Conservation (phyloP, 192 early-diverging fungal species). For the Phycomyces blakesleeanus region DNA sequence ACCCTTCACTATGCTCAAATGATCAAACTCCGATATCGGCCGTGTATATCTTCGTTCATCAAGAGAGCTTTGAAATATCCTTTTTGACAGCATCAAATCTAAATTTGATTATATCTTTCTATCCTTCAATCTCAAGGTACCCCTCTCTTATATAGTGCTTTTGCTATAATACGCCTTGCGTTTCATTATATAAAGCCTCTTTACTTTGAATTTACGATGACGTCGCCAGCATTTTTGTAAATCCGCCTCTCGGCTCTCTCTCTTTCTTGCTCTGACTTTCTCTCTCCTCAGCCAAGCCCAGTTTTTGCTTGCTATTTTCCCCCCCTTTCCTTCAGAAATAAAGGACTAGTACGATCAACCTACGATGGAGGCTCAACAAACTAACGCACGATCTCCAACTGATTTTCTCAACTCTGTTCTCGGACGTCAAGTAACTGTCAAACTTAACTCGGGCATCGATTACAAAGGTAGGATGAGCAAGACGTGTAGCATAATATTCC, state of each 20-base stretch:
- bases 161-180: no score
- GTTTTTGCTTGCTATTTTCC: background rate
- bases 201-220: background rate
- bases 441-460: slow-evolving; percentile 93
- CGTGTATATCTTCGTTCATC: no score
- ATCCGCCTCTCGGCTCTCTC: background rate
- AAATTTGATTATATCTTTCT: no score
- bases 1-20: no score
- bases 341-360: background rate
- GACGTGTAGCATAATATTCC: background rate
- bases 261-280: no score
- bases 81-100: no score
- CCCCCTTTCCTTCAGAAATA: background rate
- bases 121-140: no score
- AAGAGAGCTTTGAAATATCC: no score
- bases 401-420: slow-evolving; percentile 88
- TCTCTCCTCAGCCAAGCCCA: background rate
- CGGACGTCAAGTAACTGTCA: slow-evolving; percentile 83
- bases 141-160: no score
- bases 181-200: no score
- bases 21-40: no score
- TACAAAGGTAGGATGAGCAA: slow-evolving; percentile 71
- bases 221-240: background rate
- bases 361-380: slow-evolving; percentile 19
- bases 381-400: slow-evolving; percentile 61